These are phyloP conservation scores for Mycena rebaudengoi DNA, from an alignment of 768 basidiomycete genomes.

Conservation along the genomic window DNA sequence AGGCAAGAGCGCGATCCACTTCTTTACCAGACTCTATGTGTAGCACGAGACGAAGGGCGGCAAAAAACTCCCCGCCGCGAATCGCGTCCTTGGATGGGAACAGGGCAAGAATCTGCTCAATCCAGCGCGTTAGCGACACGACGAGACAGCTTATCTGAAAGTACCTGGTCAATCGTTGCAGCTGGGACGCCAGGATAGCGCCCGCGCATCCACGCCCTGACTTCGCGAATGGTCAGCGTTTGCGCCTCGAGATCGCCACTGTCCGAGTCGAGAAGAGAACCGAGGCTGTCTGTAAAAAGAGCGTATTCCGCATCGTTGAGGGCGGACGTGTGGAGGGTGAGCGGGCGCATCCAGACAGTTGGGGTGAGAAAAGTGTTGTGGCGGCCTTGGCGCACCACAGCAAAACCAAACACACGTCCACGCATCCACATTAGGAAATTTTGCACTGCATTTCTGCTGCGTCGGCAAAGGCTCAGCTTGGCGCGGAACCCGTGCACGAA, in stretches of 20 bases:
- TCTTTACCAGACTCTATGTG: slow-evolving; percentile 70
- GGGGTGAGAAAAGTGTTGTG: neutral
- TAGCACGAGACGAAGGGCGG: slow-evolving; percentile 69
- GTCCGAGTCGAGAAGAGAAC: slow-evolving; percentile 55
- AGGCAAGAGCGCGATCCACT: slow-evolving; percentile 72
- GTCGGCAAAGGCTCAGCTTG: too few relatives aligned
- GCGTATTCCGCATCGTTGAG: slow-evolving; percentile 78
- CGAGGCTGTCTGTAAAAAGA: slow-evolving; percentile 68
- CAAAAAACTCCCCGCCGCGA: slow-evolving; percentile 79
- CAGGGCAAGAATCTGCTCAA: slow-evolving; percentile 65
- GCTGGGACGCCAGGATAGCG: slow-evolving; percentile 65
- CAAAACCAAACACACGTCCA: neutral
- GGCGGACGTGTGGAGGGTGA: slow-evolving; percentile 77
- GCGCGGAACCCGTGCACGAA: too few relatives aligned
- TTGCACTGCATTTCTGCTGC: too few relatives aligned
- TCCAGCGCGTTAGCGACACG: neutral
- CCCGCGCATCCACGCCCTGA: slow-evolving; percentile 78
- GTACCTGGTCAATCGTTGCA: slow-evolving; percentile 65
- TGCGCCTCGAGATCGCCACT: slow-evolving; percentile 34
- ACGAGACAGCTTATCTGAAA: slow-evolving; percentile 32
- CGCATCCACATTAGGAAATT: neutral
- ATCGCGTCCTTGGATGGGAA: slow-evolving; percentile 71
- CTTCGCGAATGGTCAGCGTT: slow-evolving; percentile 57
- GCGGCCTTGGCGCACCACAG: neutral
- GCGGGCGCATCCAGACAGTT: slow-evolving; percentile 59